Conservation (phyloP, 805 yeast genomes). For the Pichia nanzhaoensis region DNA sequence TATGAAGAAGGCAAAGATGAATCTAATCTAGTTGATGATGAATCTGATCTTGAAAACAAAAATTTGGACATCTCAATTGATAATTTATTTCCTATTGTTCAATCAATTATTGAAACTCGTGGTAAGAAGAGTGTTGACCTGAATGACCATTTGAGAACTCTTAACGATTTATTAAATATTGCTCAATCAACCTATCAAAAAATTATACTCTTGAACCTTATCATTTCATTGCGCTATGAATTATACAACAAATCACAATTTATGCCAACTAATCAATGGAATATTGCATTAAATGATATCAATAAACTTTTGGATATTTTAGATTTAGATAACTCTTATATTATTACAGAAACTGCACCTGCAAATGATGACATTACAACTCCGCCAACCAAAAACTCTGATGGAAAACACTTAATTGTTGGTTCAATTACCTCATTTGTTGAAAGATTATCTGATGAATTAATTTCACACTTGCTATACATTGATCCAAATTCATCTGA, state of each 20-base stretch:
- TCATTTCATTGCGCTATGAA: conserved; percentile 87
- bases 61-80: conserved; percentile 27
- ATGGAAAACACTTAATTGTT: conserved; percentile 66
- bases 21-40: conserved; percentile 1
- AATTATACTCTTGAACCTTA: conserved; percentile 69
- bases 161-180: conserved; percentile 56
- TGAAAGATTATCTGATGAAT: conserved; percentile 93
- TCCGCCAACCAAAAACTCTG: conserved; percentile 57
- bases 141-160: conserved; percentile 61
- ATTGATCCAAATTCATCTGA: conserved; percentile 95
- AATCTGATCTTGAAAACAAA: conserved; percentile 15
- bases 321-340: conserved; percentile 56
- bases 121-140: conserved; percentile 93
- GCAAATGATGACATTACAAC: conserved; percentile 65
- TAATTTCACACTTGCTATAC: conserved; percentile 76
- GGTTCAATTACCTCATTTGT: conserved; percentile 84
- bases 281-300: conserved; percentile 56
- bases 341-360: conserved; percentile 69
- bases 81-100: conserved; percentile 63
- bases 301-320: conserved; percentile 56
- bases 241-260: conserved; percentile 56
- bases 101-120: conserved; percentile 75
- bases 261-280: conserved; percentile 82
- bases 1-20: conserved; percentile 45
- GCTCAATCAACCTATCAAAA: conserved; percentile 61